Evolutionary conservation across 495 filamentous ascomycete species (phyloP), one percentile per base, ranked within the genome.

Genomic region (Xylaria nigripes): DNA sequence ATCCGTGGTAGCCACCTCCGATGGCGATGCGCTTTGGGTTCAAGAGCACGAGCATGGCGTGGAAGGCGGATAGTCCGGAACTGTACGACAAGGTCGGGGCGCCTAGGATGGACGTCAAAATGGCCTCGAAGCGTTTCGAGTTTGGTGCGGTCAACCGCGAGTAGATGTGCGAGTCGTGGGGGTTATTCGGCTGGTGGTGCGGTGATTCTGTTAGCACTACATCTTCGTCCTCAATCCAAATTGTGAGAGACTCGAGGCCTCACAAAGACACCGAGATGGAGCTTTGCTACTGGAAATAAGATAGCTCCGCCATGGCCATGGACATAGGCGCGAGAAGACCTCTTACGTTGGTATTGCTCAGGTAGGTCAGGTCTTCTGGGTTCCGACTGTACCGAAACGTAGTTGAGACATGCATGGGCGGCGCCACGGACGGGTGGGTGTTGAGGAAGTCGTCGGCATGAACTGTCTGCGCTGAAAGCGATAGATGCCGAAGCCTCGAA

Each of bases 1-100:
- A 92, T 61, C 93, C 93, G 72, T 98, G 93, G 70, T 98, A 98
- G 30, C 87, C 89, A 44, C 76, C 82, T 30, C 83, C 83, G 57
- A 96, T 86, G 60, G 87, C 79, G 43, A 98, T 79, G 38, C 82
- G 81, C 44, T 78, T 79, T 1, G 93, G 93, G 65, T 90, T 88
- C 6, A 93, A 72, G 57, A 82, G 81, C 9, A 87, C 77, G 15
- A 96, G 75, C 19, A 89, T 72, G 16, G 86, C 90, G 70, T 96
- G 86, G 68, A 96, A 89, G 51, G 90, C 88, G 1, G 89, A 81
- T 18, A 96, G 81, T 21, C 93, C 93, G 6, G 88, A 93, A 40
- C 81, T 74, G 73, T 96, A 98, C 60, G 82, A 86, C 15, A 94
- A 64, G 2, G 77, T 70, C 1, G 83, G 79, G 3, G 81, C 89